Evolutionary conservation across 371 early-diverging fungal species (phyloP).

Genomic region (Mortierella sp.): DNA sequence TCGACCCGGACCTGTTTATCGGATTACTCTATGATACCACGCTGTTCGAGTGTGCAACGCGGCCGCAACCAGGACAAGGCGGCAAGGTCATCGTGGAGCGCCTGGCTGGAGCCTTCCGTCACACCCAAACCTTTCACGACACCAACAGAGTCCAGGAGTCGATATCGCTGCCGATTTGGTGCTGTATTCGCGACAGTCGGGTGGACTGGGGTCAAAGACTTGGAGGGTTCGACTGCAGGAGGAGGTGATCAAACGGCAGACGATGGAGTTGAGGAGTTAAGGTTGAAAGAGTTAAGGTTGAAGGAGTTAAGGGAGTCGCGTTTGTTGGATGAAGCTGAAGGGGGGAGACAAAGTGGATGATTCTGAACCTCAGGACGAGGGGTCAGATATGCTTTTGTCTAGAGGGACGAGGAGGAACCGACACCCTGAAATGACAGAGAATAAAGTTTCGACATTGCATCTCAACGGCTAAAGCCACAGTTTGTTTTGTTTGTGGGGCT

Average conservation of each 20-base stretch:
- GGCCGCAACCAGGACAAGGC: too few relatives aligned
- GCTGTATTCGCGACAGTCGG: background rate
- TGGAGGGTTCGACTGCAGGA: background rate
- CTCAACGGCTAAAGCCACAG: background rate
- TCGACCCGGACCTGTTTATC: background rate
- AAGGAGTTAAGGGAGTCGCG: background rate
- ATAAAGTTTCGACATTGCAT: too few relatives aligned
- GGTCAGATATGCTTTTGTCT: too few relatives aligned
- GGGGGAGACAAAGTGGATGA: background rate
- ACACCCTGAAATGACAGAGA: too few relatives aligned
- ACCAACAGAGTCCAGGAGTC: background rate
- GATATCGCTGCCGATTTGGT: background rate
- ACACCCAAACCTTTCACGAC: background rate
- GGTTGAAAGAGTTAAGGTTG: background rate
- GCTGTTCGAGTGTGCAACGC: background rate
- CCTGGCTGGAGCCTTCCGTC: background rate
- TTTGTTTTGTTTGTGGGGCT: background rate
- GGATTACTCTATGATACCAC: background rate
- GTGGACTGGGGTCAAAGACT: background rate
- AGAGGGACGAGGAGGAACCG: too few relatives aligned
- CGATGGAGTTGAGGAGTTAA: background rate
- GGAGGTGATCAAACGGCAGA: background rate
- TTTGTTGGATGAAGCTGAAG: background rate
- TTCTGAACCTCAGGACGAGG: too few relatives aligned
- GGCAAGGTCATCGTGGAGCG: background rate